A percentile compares a stretch with the other conserved stretches of the same genome.
Conservation (phyloP, 345 rosid species). For the Eucalyptus tenuipes region DNA sequence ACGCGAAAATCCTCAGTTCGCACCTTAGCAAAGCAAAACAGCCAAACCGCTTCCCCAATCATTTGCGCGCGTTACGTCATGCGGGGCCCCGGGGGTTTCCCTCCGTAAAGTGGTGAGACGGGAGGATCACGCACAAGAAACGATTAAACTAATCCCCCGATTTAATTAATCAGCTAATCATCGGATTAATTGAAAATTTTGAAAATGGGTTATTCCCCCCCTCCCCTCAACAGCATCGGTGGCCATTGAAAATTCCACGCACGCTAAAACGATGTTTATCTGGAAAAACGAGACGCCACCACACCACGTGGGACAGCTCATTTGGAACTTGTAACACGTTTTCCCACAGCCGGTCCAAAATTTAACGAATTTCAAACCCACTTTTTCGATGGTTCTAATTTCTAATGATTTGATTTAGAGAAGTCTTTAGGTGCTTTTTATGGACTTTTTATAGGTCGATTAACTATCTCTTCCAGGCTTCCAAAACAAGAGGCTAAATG, state of each 20-base stretch:
- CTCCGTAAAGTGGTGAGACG: background rate
- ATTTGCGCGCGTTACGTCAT: background rate
- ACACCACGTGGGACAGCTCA: background rate
- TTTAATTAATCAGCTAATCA: background rate
- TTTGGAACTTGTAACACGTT: background rate
- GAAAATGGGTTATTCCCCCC: background rate
- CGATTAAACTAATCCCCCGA: background rate
- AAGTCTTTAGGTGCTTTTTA: background rate
- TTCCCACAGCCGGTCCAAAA: background rate
- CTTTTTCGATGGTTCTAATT: background rate
- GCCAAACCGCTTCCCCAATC: background rate
- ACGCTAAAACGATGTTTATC: background rate
- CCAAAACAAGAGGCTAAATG: background rate
- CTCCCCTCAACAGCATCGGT: background rate
- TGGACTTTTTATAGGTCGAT: background rate
- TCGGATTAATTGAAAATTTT: background rate
- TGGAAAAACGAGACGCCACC: background rate
- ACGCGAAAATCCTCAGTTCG: background rate
- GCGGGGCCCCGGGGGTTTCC: background rate
- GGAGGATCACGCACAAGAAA: background rate
- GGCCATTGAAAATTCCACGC: background rate
- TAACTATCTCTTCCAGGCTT: background rate
- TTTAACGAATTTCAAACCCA: background rate
- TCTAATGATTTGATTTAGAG: background rate
- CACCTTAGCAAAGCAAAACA: background rate